These are phyloP conservation scores for Suillus fuscotomentosus DNA, from an alignment of 768 basidiomycete species.

Conservation along the genomic window DNA sequence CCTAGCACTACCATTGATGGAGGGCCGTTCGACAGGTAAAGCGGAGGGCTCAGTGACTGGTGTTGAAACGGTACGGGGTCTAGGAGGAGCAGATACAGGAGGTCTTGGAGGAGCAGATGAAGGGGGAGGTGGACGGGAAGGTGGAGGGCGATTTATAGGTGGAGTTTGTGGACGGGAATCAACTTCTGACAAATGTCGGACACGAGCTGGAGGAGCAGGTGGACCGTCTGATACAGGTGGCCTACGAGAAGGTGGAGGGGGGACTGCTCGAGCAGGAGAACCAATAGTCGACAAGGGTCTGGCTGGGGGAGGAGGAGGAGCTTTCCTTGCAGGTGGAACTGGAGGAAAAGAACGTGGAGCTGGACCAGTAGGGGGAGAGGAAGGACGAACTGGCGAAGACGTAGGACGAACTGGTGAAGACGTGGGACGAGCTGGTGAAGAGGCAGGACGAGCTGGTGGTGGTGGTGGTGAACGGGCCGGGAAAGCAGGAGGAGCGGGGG, in stretches of 20 bases:
- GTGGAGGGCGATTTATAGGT: slow-evolving; percentile 18
- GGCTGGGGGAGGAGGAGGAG: slow-evolving; percentile 46
- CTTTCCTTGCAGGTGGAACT: slow-evolving; percentile 34
- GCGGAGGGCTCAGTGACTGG: slow-evolving; percentile 22
- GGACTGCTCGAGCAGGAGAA: slow-evolving; percentile 31
- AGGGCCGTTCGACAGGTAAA: slow-evolving; percentile 9
- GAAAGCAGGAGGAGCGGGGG: slow-evolving; percentile 27
- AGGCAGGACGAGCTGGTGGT: slow-evolving; percentile 10
- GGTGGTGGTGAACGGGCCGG: slow-evolving; percentile 34
- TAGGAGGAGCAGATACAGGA: slow-evolving; percentile 17
- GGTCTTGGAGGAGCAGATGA: slow-evolving; percentile 4
- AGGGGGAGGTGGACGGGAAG: slow-evolving; percentile 16
- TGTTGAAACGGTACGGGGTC: slow-evolving; percentile 24
- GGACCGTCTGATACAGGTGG: slow-evolving; percentile 24
- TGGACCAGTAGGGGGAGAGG: slow-evolving; percentile 25
- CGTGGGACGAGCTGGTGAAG: slow-evolving; percentile 20
- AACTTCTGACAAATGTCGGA: slow-evolving; percentile 44
- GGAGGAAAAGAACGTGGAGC: slow-evolving; percentile 24
- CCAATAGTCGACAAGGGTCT: slow-evolving; percentile 35
- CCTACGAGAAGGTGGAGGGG: slow-evolving; percentile 43
- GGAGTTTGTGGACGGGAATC: slow-evolving; percentile 34
- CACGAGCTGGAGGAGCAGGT: slow-evolving; percentile 35
- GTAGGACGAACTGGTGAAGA: slow-evolving; percentile 28
- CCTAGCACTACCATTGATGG: slow-evolving; percentile 21
- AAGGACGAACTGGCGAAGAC: slow-evolving; percentile 23